These are phyloP conservation scores for Ogataea trehaloabstinens DNA, from an alignment of 805 yeast species.

Conservation along the genomic window DNA sequence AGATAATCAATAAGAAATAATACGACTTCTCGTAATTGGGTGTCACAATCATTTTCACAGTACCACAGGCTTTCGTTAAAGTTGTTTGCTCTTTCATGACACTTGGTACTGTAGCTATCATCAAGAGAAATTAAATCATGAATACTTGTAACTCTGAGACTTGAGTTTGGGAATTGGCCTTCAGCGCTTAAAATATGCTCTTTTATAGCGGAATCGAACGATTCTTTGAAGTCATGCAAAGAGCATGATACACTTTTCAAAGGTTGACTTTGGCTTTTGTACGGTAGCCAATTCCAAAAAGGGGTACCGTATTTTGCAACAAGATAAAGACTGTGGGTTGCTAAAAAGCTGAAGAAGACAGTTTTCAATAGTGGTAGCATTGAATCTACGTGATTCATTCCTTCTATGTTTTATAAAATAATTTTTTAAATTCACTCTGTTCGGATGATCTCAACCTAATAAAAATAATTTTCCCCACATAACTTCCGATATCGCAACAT, in stretches of 20 bases:
- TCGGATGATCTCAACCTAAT: too few relatives aligned
- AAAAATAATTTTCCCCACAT: too few relatives aligned
- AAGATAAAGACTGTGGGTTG: not conserved
- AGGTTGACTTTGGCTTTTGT: constrained; percentile 2
- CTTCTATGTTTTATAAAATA: too few relatives aligned
- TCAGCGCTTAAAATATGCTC: not conserved
- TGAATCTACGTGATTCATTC: too few relatives aligned
- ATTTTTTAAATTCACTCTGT: too few relatives aligned
- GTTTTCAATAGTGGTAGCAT: too few relatives aligned
- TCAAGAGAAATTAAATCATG: not conserved
- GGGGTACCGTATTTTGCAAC: constrained; percentile 1
- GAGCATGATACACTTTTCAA: not conserved
- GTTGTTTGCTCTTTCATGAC: not conserved
- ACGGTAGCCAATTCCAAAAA: constrained; percentile 2
- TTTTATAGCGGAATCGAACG: not conserved
- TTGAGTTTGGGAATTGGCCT: constrained; percentile 1
- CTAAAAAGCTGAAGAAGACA: too few relatives aligned
- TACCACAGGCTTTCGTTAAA: not conserved
- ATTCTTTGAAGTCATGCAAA: not conserved
- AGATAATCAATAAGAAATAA: not conserved
- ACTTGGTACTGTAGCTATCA: not conserved
- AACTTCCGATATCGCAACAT: too few relatives aligned
- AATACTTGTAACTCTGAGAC: not conserved
- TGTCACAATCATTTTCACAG: not conserved
- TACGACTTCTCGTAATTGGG: not conserved